Percentiles rank a stretch among this genome's conserved stretches.
Conservation (phyloP, 306 rosid genomes). For the Citrullus amarus region DNA sequence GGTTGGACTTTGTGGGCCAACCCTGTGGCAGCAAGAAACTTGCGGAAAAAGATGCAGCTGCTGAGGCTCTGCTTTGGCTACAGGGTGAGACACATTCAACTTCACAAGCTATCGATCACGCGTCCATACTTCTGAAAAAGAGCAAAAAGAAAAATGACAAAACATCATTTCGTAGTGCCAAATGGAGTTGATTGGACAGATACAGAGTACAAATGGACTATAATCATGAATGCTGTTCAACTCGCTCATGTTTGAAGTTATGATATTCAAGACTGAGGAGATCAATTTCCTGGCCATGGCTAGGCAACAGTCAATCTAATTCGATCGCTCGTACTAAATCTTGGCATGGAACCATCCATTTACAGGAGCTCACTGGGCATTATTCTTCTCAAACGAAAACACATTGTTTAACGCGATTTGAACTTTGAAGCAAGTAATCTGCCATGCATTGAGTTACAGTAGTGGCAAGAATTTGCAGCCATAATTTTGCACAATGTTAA, state of each 20-base stretch:
- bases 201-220: background rate
- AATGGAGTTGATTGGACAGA: conserved; percentile 37
- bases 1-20: conserved; percentile 63
- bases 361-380: background rate
- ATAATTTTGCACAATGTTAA: background rate
- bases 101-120: conserved; percentile 31
- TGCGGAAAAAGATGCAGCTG: conserved; percentile 83
- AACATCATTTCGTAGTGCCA: conserved; percentile 30
- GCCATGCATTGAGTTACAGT: background rate
- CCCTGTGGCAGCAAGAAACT: conserved; percentile 56
- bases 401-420: background rate
- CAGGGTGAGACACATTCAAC: conserved; percentile 55
- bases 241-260: background rate
- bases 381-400: background rate
- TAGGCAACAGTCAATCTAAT: background rate
- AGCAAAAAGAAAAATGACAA: conserved; percentile 33
- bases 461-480: background rate
- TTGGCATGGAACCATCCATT: background rate
- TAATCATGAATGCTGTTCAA: background rate
- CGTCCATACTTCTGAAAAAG: conserved; percentile 53
- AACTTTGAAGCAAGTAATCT: background rate
- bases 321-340: background rate
- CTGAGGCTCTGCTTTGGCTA: conserved; percentile 77
- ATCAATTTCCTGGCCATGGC: background rate
- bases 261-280: background rate